Evolutionary conservation across 805 yeast species (phyloP).

Genomic region (Peterozyma toletana): DNA sequence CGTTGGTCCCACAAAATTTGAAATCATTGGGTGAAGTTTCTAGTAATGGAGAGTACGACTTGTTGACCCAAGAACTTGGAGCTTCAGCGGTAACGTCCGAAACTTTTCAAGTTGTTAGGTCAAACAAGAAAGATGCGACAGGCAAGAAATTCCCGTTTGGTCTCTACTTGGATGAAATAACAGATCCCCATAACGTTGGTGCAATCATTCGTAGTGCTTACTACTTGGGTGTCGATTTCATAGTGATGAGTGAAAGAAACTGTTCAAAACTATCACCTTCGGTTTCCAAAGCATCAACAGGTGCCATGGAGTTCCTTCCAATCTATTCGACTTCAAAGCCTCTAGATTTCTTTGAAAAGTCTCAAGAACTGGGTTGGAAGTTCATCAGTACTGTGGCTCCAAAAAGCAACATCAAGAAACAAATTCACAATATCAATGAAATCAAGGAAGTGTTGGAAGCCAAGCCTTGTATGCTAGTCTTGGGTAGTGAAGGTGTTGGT

Average conservation of each 20-base stretch:
- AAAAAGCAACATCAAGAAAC: constrained; percentile 18
- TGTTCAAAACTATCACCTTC: constrained; percentile 72
- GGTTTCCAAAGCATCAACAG: constrained; percentile 76
- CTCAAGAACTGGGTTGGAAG: constrained; percentile 59
- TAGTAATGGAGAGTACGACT: constrained; percentile 11
- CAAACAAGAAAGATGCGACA: constrained; percentile 3
- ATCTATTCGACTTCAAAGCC: constrained; percentile 55
- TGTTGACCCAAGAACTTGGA: constrained; percentile 18
- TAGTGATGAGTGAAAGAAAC: constrained; percentile 61
- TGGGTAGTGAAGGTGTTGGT: constrained; percentile 87
- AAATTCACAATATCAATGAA: constrained; percentile 25
- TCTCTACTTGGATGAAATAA: constrained; percentile 66
- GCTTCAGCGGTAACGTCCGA: constrained; percentile 9
- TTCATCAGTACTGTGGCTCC: constrained; percentile 55
- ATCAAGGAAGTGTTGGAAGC: constrained; percentile 34
- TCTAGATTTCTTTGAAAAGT: constrained; percentile 49
- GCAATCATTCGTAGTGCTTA: constrained; percentile 76
- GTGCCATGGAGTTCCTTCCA: constrained; percentile 71
- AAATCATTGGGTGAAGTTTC: constrained; percentile 15
- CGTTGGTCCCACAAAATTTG: constrained; percentile 29
- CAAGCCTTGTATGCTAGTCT: constrained; percentile 60
- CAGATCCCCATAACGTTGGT: constrained; percentile 86
- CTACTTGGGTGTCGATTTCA: constrained; percentile 76
- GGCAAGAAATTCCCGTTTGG: constrained; percentile 52
- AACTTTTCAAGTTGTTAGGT: constrained; percentile 5